A percentile compares a stretch with the other conserved stretches of the same genome.
Evolutionary conservation across 164 flowering plant genomes (phyloP).

Genomic region (Magnolia officinalis): DNA sequence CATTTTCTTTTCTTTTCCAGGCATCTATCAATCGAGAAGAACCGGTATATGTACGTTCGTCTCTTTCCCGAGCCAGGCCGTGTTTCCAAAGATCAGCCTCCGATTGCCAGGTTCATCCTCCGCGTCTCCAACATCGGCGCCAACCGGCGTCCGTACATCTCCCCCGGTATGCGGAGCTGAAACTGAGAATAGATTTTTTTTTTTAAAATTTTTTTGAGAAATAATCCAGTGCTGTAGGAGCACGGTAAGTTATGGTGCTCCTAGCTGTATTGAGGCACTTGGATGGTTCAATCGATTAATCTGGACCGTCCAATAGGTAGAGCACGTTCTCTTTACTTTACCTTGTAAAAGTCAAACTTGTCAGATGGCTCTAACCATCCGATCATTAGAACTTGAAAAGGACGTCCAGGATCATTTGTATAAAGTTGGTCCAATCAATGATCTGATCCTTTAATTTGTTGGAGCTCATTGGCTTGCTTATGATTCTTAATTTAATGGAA

Average conservation of each 20-base stretch:
- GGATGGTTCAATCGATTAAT: neutral
- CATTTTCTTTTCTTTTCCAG: conserved; percentile 23
- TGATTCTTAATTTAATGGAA: too few species aligned
- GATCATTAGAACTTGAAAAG: too few species aligned
- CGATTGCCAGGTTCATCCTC: conserved; percentile 67
- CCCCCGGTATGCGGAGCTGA: conserved; percentile 43
- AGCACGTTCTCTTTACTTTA: neutral
- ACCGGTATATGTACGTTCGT: conserved; percentile 61
- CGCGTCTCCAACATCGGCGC: conserved; percentile 51
- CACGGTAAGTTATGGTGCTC: neutral
- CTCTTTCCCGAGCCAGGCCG: conserved; percentile 71
- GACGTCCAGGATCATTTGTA: too few species aligned
- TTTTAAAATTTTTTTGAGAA: too few species aligned
- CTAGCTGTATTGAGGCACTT: neutral
- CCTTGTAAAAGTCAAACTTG: neutral
- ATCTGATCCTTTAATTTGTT: too few species aligned
- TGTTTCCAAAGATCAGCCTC: conserved; percentile 75
- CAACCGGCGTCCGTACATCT: conserved; percentile 50
- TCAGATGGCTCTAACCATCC: neutral
- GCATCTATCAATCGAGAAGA: conserved; percentile 80
- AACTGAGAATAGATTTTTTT: neutral
- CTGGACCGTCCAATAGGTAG: neutral
- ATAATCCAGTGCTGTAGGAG: neutral
- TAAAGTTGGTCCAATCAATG: too few species aligned
- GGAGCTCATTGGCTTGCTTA: too few species aligned